These are phyloP conservation scores for Beauveria bassiana DNA, from an alignment of 2,329 filamentous ascomycete species.

Conservation along the genomic window DNA sequence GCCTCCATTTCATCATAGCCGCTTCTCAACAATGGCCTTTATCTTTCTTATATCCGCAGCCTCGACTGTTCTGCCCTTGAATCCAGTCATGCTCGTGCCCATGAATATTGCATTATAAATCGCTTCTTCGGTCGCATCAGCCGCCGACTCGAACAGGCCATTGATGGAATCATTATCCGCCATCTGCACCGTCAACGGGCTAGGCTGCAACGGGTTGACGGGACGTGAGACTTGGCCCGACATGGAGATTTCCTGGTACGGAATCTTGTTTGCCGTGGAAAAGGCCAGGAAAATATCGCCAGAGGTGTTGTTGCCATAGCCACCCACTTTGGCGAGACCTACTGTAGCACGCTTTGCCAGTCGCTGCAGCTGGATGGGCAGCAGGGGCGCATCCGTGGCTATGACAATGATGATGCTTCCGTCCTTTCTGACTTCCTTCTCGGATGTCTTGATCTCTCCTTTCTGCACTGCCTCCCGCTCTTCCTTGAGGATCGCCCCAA, in stretches of 20 bases:
- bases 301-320: constrained; percentile 52
- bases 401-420: constrained; percentile 29
- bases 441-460: constrained; percentile 9
- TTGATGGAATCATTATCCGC: constrained; percentile 54
- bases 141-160: constrained; percentile 51
- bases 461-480: constrained; percentile 16
- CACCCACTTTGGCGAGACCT: constrained; percentile 52
- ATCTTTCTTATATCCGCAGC: constrained; percentile 40
- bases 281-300: constrained; percentile 63
- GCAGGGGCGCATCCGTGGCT: constrained; percentile 24
- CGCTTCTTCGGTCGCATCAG: constrained; percentile 57
- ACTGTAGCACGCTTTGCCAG: constrained; percentile 55
- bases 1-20: constrained; percentile 2
- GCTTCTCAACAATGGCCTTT: constrained; percentile 37
- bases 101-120: constrained; percentile 58
- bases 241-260: constrained; percentile 23
- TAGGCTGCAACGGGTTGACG: constrained; percentile 34
- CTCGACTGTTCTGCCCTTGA: constrained; percentile 40
- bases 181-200: constrained; percentile 18
- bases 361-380: constrained; percentile 29
- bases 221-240: constrained; percentile 29
- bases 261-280: constrained; percentile 49
- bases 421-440: constrained; percentile 23
- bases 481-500: constrained; percentile 50
- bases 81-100: constrained; percentile 51